These are phyloP conservation scores for Colletotrichum tanaceti DNA, from an alignment of 2,329 filamentous ascomycete genomes.

Conservation along the genomic window DNA sequence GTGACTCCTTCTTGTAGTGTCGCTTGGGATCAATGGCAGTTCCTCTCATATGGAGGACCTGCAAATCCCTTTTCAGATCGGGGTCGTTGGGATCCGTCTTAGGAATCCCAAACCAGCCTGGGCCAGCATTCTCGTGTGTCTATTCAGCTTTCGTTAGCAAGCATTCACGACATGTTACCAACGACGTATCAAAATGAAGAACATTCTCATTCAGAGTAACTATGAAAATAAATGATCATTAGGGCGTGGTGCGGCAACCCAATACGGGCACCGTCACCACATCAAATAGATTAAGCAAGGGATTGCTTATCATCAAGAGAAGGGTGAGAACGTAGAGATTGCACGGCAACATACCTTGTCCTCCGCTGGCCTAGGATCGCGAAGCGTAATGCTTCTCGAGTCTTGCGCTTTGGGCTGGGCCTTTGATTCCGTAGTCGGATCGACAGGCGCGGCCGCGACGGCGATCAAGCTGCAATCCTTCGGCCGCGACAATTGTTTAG, in stretches of 20 bases:
- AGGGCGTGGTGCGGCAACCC: slow-evolving; percentile 63
- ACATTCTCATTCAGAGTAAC: slow-evolving; percentile 74
- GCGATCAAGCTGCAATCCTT: slow-evolving; percentile 34
- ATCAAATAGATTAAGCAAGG: slow-evolving; percentile 43
- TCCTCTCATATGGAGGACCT: slow-evolving; percentile 88
- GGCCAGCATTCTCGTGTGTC: slow-evolving; percentile 71
- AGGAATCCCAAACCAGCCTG: slow-evolving; percentile 89
- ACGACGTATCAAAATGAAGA: neutral
- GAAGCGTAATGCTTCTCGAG: slow-evolving; percentile 28
- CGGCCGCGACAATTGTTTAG: slow-evolving; percentile 22
- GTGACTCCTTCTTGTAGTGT: slow-evolving; percentile 88
- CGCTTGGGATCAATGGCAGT: slow-evolving; percentile 85
- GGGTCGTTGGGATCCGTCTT: slow-evolving; percentile 84
- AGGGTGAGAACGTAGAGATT: neutral
- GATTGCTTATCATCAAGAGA: slow-evolving; percentile 56
- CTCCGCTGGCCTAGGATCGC: slow-evolving; percentile 31
- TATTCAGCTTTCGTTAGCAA: neutral
- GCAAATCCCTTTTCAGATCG: slow-evolving; percentile 88
- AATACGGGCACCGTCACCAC: slow-evolving; percentile 54
- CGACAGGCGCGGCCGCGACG: slow-evolving; percentile 15
- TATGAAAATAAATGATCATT: slow-evolving; percentile 71
- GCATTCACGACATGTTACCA: neutral
- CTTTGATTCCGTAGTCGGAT: slow-evolving; percentile 11
- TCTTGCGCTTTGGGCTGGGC: slow-evolving; percentile 23
- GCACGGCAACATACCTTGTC: slow-evolving; percentile 29